Evolutionary conservation across 305 asterid genomes (phyloP).

Genomic region (Fraxinus ornus): DNA sequence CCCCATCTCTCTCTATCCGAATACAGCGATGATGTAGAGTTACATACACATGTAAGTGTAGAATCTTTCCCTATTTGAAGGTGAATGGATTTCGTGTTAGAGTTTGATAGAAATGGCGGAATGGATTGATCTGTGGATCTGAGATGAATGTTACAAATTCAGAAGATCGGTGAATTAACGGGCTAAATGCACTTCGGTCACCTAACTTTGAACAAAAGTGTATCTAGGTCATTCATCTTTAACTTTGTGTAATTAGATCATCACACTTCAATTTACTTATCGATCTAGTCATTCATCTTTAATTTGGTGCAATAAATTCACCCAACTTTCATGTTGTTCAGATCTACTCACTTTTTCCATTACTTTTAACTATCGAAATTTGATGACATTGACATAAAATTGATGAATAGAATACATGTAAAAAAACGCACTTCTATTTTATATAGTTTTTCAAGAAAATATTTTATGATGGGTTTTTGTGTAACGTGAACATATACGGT

Average conservation of each 20-base stretch:
- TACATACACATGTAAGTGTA: not conserved
- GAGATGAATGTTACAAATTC: not conserved
- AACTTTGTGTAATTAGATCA: too few relatives aligned
- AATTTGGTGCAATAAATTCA: too few relatives aligned
- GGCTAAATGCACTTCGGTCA: not conserved
- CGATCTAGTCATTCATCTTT: not conserved
- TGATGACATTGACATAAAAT: not conserved
- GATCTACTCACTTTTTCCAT: not conserved
- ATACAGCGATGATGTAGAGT: not conserved
- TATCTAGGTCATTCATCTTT: not conserved
- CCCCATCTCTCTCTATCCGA: slow-evolving; percentile 48
- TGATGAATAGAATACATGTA: not conserved
- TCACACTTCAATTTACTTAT: not conserved
- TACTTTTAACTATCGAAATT: not conserved
- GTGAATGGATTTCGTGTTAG: not conserved
- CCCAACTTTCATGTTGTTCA: not conserved
- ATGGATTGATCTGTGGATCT: not conserved
- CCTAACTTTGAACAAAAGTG: not conserved
- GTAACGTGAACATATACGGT: not conserved
- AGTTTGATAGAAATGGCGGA: not conserved
- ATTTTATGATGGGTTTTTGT: not conserved
- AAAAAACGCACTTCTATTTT: not conserved
- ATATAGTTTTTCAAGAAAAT: not conserved
- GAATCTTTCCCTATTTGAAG: not conserved
- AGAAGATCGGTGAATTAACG: not conserved